Evolutionary conservation across 768 basidiomycete species (phyloP), one percentile per base, ranked within the genome.

Genomic region (Lactarius hatsudake): DNA sequence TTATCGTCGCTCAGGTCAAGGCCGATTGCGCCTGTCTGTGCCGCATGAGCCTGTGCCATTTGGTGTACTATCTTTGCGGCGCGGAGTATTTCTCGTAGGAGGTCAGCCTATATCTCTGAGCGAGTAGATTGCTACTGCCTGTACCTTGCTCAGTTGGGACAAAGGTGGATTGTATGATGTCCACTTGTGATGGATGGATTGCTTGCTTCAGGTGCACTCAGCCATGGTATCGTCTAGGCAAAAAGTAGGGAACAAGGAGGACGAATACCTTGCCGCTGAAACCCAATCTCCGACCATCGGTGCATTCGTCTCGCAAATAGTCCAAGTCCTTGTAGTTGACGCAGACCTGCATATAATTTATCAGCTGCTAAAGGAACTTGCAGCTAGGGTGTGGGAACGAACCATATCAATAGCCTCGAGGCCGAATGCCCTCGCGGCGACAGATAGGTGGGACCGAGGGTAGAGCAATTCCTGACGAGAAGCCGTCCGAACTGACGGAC

Each of bases 401-500:
- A 90, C 96, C 91, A 97, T 91, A 75, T 98, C 96, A 72, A 98
- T 92, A 2, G 94, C 91, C 26, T 89, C 86, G 9, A 97, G 80
- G 0, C 85, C 86, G 72, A 89, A 94, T 4, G 94, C 91, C 73
- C 90, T 93, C 7, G 96, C 94, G 0, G 86, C 84, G 55, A 90
- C 83, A 12, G 90, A 91, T 56, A 96, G 84, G 65, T 87, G 84
- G 1, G 93, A 94, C 15, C 96, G 87, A 9, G 94, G 88, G 71
- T 86, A 94, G 7, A 95, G 81, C 43, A 98, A 78, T 74, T 97
- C 96, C 51, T 79, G 80, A 34, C 91, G 85, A 9, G 90, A 87
- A 7, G 80, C 71, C 7, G 95, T 89, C 32, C 96, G 87, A 40
- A 89, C n/a, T 83, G 61, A 97, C 88, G 6, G 86, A 86, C 3